Percentiles rank a stretch among this genome's conserved stretches.
Evolutionary conservation across 202 grass and related monocot species (phyloP).

Genomic region (Setaria italica): DNA sequence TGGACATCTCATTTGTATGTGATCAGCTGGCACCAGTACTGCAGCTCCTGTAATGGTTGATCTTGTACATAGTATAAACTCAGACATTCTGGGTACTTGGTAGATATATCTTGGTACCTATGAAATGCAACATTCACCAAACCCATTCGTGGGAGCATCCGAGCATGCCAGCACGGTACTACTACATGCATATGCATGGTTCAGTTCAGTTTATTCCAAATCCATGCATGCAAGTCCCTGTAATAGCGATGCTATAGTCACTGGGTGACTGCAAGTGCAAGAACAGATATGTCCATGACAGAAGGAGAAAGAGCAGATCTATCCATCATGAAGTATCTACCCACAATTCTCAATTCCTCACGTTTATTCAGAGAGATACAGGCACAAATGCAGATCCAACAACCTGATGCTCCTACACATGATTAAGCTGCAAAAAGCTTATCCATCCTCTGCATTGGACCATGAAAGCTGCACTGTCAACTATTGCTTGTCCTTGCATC

Average conservation of each 20-base stretch:
- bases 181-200: neutral
- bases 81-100: neutral
- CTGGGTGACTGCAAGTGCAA: neutral
- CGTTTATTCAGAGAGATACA: conserved; percentile 33
- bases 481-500: conserved; percentile 6
- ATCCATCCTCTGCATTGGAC: conserved; percentile 28
- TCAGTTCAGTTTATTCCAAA: neutral
- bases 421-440: conserved; percentile 24
- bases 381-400: conserved; percentile 36
- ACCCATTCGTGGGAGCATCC: neutral
- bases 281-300: neutral
- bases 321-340: neutral
- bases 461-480: neutral
- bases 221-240: neutral
- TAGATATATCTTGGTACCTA: neutral
- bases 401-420: neutral
- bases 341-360: neutral
- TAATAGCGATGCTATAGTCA: neutral
- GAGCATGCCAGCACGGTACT: neutral
- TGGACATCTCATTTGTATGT: neutral
- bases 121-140: neutral
- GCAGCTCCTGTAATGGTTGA: conserved; percentile 16
- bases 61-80: conserved; percentile 15
- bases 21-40: conserved; percentile 13
- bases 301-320: neutral